Percentiles rank a stretch among this genome's conserved stretches.
These are phyloP conservation scores for Termitomyces sp. DNA, from an alignment of 768 basidiomycete species.

Conservation along the genomic window DNA sequence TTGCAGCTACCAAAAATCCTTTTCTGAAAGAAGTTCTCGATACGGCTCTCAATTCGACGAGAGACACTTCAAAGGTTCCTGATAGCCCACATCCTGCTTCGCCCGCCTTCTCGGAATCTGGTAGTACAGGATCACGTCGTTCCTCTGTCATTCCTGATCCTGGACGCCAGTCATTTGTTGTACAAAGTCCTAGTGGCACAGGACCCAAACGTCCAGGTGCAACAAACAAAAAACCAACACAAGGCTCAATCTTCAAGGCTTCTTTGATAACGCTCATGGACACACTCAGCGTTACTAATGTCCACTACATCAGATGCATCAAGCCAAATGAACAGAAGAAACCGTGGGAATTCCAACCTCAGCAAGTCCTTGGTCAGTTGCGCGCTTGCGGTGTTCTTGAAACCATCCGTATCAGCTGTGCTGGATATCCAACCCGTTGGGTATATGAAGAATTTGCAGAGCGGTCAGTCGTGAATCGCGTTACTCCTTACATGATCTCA, in stretches of 20 bases:
- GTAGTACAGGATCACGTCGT: conserved; percentile 73
- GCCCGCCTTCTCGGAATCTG: conserved; percentile 76
- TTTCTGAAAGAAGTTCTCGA: conserved; percentile 96
- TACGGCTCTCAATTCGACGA: conserved; percentile 76
- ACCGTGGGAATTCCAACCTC: conserved; percentile 96
- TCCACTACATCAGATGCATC: conserved; percentile 99
- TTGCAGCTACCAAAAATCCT: conserved; percentile 82
- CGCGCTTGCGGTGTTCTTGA: conserved; percentile 98
- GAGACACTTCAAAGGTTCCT: conserved; percentile 57
- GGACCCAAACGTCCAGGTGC: conserved; percentile 59
- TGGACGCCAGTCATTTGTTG: conserved; percentile 71
- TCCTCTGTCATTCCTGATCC: conserved; percentile 88
- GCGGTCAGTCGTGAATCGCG: conserved; percentile 51
- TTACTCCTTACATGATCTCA: conserved; percentile 15
- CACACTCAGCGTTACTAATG: conserved; percentile 94
- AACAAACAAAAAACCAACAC: conserved; percentile 86
- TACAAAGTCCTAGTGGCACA: conserved; percentile 35
- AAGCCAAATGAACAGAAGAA: conserved; percentile 97
- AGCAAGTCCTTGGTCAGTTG: conserved; percentile 92
- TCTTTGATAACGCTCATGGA: conserved; percentile 95
- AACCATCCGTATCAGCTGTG: conserved; percentile 97
- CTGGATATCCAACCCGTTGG: conserved; percentile 98
- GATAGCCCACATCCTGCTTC: conserved; percentile 72
- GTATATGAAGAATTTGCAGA: conserved; percentile 98
- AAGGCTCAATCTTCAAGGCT: conserved; percentile 97